phyloP scores from a whole-genome alignment of 2,329 filamentous ascomycete genomes.

The Fonsecaea monophora region DNA sequence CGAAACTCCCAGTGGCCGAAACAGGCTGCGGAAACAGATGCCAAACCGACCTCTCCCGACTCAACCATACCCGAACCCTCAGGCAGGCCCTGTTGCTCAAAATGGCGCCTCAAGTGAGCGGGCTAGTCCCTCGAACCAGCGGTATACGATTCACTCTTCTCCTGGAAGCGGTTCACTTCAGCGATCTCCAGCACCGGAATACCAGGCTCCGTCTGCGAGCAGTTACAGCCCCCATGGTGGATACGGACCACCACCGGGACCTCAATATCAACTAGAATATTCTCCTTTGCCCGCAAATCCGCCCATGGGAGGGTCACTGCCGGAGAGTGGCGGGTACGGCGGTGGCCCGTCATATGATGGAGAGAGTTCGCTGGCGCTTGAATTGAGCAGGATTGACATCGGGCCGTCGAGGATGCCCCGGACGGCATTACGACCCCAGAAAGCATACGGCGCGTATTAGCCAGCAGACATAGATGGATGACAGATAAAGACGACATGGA shows the following conservation, averaged over 20 bases:
- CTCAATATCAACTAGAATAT: constrained; percentile 31
- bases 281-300: constrained; percentile 37
- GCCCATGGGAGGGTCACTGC: constrained; percentile 12
- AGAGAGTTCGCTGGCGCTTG: constrained; percentile 61
- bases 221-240: constrained; percentile 27
- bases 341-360: constrained; percentile 35
- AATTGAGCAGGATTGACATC: constrained; percentile 62
- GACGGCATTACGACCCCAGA: constrained; percentile 27
- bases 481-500: neutral
- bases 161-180: constrained; percentile 19
- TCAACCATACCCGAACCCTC: constrained; percentile 38
- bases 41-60: constrained; percentile 36
- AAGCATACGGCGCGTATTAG: constrained; percentile 35
- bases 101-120: constrained; percentile 17
- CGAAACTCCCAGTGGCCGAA: constrained; percentile 40
- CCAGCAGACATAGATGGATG: neutral
- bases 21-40: constrained; percentile 39
- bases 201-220: constrained; percentile 34
- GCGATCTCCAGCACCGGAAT: constrained; percentile 36
- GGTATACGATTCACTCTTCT: constrained; percentile 29
- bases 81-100: constrained; percentile 34
- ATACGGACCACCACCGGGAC: neutral
- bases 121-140: constrained; percentile 27
- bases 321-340: constrained; percentile 4
- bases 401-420: constrained; percentile 43